These are phyloP conservation scores for Lactarius sanguifluus DNA, from an alignment of 768 basidiomycete genomes.

Conservation along the genomic window DNA sequence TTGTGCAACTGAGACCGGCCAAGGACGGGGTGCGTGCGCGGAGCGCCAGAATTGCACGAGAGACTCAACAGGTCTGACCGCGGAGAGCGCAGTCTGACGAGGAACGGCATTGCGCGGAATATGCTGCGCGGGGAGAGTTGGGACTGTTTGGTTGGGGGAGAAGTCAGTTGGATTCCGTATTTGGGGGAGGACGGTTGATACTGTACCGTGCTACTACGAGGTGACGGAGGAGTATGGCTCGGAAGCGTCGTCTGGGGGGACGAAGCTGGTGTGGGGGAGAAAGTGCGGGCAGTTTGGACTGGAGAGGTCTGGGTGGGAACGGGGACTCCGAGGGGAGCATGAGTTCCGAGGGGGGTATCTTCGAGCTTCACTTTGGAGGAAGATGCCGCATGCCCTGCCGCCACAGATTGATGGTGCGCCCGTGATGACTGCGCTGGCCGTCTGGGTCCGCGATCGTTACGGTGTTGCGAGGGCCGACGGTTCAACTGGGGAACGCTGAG, in stretches of 20 bases:
- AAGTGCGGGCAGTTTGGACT: neutral
- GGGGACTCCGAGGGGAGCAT: neutral
- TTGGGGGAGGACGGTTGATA: neutral
- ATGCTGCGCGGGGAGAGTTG: constrained; percentile 25
- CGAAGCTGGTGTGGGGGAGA: neutral
- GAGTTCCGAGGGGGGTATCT: constrained; percentile 21
- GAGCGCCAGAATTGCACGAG: constrained; percentile 15
- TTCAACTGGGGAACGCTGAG: constrained; percentile 15
- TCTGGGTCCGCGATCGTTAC: constrained; percentile 11
- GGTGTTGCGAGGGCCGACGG: constrained; percentile 20
- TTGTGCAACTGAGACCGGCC: neutral
- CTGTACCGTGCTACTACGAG: neutral
- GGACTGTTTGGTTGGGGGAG: neutral
- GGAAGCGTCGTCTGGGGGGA: neutral
- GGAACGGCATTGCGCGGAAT: constrained; percentile 21
- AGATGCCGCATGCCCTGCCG: constrained; percentile 8
- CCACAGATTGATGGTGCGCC: neutral
- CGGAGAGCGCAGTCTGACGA: constrained; percentile 19
- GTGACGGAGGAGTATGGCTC: neutral
- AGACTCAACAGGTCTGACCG: constrained; percentile 14
- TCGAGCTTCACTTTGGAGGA: constrained; percentile 24
- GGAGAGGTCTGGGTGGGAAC: neutral
- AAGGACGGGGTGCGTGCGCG: constrained; percentile 20
- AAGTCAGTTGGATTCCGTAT: neutral
- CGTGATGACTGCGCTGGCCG: neutral